Conservation (phyloP, 768 basidiomycete species). For the Amyloporia xantha region DNA sequence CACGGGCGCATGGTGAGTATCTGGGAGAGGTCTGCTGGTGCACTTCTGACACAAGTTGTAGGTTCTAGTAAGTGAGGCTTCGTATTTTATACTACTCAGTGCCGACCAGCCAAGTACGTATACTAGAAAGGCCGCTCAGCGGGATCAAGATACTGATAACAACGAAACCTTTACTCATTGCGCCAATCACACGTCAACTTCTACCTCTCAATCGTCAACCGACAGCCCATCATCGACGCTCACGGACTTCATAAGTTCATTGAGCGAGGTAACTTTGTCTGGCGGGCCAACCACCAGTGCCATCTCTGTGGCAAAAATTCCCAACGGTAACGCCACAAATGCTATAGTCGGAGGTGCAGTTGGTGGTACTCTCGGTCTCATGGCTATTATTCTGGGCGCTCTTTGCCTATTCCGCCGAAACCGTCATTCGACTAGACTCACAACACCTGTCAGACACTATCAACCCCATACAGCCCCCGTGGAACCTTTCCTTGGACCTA, state of each 20-base stretch:
- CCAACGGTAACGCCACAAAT: background rate
- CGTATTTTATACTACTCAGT: background rate
- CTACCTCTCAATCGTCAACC: background rate
- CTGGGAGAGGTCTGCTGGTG: background rate
- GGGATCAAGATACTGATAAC: background rate
- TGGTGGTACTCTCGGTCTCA: background rate
- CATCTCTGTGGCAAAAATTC: background rate
- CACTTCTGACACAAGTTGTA: background rate
- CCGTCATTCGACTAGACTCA: background rate
- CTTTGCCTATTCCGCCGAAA: background rate
- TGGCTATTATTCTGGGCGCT: background rate
- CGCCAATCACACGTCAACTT: background rate
- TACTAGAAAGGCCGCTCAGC: background rate
- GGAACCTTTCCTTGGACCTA: too few species aligned
- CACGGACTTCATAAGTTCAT: background rate
- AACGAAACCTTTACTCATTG: background rate
- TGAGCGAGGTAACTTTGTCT: background rate
- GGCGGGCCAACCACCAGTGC: background rate
- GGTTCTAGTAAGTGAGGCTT: background rate
- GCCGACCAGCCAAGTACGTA: background rate
- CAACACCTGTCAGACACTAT: background rate
- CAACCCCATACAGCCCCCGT: too few species aligned
- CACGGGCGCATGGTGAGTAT: constrained; percentile 2
- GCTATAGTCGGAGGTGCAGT: background rate
- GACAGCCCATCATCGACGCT: background rate